Base-by-base conservation (phyloP, 768 basidiomycete species). In the Atractiella rhizophila region DNA sequence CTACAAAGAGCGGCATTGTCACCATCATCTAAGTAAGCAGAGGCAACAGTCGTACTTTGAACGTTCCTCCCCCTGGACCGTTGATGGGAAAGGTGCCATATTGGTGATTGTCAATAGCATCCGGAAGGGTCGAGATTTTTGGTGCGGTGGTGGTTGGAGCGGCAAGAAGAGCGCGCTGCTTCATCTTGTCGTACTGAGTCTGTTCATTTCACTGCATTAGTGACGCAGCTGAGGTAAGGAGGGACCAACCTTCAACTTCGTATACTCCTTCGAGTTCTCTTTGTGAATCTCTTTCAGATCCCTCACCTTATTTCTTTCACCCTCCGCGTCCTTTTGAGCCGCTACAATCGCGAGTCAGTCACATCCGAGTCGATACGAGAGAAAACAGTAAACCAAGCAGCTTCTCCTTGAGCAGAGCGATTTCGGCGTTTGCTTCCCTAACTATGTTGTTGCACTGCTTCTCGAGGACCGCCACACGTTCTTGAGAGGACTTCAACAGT, bases 231-330 rank as follows among this genome's bases (percentile, higher is more conserved):
- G 10, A n/a, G 13, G 18, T n/a, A 12, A 2, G 13, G 3, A 9
- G 11, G 6, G 5, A 19, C 46, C 4, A 3, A 43, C 51, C 43
- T 51, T 49, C 33, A 56, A 51, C 46, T 55, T 54, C 7, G 30
- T 36, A 37, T 56, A 56, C n/a, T 53, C 51, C 25, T 50, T 51
- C 25, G 50, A 44, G 28, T 49, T 53, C 18, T 37, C 39, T 20
- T 39, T 39, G 45, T 51, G 42, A n/a, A 47, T 40, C 23, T 56
- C 50, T n/a, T 50, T 46, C 3, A 53, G 40, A 15, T 55, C 51
- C n/a, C 45, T 46, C 4, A 41, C 42, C 25, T 50, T 46, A 4
- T 51, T 40, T 6, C 40, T 40, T 32, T 50, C 47, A 5, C 43
- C 18, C 13, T 52, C 51, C 35, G 55, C 42, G 13, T 52, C 52